These are phyloP conservation scores for Mariannaea elegans DNA, from an alignment of 2,329 filamentous ascomycete genomes.

Conservation along the genomic window DNA sequence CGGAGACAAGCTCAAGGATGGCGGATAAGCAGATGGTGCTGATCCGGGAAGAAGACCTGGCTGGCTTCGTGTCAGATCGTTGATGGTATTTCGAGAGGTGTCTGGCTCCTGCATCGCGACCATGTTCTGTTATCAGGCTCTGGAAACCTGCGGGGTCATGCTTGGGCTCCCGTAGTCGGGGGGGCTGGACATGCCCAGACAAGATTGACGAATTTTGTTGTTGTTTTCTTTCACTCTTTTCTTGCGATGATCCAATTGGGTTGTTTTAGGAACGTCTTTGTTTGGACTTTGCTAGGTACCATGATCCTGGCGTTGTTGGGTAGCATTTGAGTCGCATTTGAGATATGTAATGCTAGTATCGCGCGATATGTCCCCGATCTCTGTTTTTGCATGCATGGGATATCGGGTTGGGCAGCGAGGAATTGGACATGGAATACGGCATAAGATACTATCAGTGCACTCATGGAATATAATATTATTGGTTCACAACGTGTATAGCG, in stretches of 20 bases:
- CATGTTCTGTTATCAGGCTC: neutral
- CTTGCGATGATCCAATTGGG: neutral
- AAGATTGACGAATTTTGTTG: neutral
- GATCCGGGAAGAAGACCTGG: constrained; percentile 54
- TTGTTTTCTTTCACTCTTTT: neutral
- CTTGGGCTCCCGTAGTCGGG: too few species aligned
- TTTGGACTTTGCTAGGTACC: neutral
- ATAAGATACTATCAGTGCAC: neutral
- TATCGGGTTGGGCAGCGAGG: constrained; percentile 20
- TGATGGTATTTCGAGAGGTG: constrained; percentile 8
- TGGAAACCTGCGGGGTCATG: constrained; percentile 9
- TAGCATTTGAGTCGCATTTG: neutral
- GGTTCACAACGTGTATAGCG: neutral
- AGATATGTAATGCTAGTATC: neutral
- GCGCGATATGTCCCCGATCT: constrained; percentile 6
- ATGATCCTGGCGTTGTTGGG: neutral
- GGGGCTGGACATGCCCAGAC: too few species aligned
- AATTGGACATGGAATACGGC: neutral
- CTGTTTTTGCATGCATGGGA: neutral
- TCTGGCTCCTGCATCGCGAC: constrained; percentile 3
- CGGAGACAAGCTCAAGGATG: constrained; percentile 50
- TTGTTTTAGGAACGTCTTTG: neutral
- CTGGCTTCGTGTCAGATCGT: constrained; percentile 41
- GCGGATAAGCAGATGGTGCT: constrained; percentile 55
- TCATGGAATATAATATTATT: neutral